Base-by-base conservation (phyloP, 164 flowering plant species). In the Malania oleifera region DNA sequence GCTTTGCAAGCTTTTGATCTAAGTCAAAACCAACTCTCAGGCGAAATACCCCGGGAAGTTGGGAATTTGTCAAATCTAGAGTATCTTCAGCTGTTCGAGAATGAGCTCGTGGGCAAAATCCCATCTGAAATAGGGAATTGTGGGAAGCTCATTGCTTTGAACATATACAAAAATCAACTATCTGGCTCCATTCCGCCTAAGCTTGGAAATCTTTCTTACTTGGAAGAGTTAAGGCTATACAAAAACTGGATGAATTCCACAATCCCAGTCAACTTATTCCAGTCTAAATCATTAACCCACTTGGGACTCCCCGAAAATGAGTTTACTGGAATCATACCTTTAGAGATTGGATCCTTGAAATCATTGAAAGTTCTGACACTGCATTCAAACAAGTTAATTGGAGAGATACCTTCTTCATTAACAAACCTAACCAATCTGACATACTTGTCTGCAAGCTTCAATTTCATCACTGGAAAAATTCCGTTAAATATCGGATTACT, bases 61-160 rank as follows among this genome's bases (percentile, higher is more conserved):
- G 92, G 93, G 10, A 80, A 80, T 19, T 52, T 86, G 70, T 63
- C 75, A 0, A 79, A 62, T 17, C 70, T 89, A 55, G 54, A 62
- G 28, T 19, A 63, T n/a, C 80, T 89, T 59, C 60, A 50, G 9
- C 31, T 86, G 59, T 63, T 54, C 57, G 62, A 64, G 9, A 89
- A 89, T 48, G 54, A 59, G 9, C 57, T 89, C 7, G 39, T 46
- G 4, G 89, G 93, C 15, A 23, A 65, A 37, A 79, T 84, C 53
- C 96, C 93, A 8, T 45, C 77, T 4, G 84, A 88, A 57, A 53
- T 88, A 13, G 82, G 85, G 7, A 64, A 13, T 1, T 88, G 90
- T 62, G 65, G 17, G 48, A 82, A 71, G 18, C 87, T 89, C 25
- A 57, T 70, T 8, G 1, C 7, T 1, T 63, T 89, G 45, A 73